phyloP scores from a whole-genome alignment of 2,329 filamentous ascomycete species.

The Dendryphion nanum region DNA sequence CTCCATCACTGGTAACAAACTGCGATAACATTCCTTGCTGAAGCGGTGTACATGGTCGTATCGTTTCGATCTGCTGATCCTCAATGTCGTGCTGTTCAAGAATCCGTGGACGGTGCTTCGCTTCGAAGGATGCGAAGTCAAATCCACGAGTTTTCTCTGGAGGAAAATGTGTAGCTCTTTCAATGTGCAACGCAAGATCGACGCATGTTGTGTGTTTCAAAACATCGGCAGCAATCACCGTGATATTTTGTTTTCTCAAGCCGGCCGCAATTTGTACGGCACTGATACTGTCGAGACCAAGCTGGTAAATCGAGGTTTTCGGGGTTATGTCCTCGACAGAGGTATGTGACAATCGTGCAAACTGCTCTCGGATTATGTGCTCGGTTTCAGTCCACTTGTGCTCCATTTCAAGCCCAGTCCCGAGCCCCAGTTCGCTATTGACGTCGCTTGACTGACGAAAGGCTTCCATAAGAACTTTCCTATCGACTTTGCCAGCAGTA shows the following conservation, averaged over 20 bases:
- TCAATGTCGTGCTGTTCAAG: slow-evolving; percentile 31
- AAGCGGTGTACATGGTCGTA: slow-evolving; percentile 76
- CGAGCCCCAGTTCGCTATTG: slow-evolving; percentile 1
- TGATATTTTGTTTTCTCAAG: slow-evolving; percentile 60
- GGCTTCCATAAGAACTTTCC: slow-evolving; percentile 26
- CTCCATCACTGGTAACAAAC: slow-evolving; percentile 65
- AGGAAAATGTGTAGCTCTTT: slow-evolving; percentile 1
- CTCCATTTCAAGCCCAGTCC: slow-evolving; percentile 2
- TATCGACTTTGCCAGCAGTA: slow-evolving; percentile 42
- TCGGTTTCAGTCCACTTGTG: slow-evolving; percentile 55
- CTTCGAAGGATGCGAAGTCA: slow-evolving; percentile 54
- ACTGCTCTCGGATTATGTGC: slow-evolving; percentile 51
- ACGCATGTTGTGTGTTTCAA: slow-evolving; percentile 53
- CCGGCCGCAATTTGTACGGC: slow-evolving; percentile 72
- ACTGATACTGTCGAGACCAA: slow-evolving; percentile 91
- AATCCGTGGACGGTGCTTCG: slow-evolving; percentile 37
- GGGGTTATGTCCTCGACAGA: slow-evolving; percentile 52
- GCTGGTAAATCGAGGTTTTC: slow-evolving; percentile 73
- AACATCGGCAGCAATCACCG: slow-evolving; percentile 69
- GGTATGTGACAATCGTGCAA: slow-evolving; percentile 60
- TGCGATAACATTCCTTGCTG: slow-evolving; percentile 79
- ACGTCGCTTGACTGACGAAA: slow-evolving; percentile 24
- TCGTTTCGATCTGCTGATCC: slow-evolving; percentile 47
- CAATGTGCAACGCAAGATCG: slow-evolving; percentile 28
- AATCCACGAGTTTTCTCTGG: slow-evolving; percentile 23